Conservation (phyloP, 306 rosid species). For the Astragalus membranaceus region DNA sequence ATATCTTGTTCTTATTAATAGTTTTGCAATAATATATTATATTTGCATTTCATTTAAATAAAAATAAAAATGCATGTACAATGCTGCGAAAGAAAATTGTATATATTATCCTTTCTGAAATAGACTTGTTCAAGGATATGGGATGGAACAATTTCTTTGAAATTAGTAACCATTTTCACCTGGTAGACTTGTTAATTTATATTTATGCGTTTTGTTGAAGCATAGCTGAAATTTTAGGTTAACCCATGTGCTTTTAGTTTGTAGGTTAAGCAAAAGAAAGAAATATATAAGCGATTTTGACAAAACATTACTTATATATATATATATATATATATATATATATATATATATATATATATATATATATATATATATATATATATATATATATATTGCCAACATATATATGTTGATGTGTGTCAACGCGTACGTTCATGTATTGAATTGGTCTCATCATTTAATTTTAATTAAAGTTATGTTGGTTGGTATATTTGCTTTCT, state of each 20-base stretch:
- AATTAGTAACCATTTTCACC: constrained; percentile 13
- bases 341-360: too few species aligned
- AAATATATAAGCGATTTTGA: neutral
- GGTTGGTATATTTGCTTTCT: too few species aligned
- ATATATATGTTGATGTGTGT: too few species aligned
- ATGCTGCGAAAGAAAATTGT: neutral
- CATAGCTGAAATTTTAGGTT: constrained; percentile 18
- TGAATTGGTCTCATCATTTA: too few species aligned
- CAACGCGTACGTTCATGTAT: too few species aligned
- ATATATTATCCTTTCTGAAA: constrained; percentile 10
- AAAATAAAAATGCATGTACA: constrained; percentile 13
- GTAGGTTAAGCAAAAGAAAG: constrained; percentile 23
- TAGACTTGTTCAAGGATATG: constrained; percentile 1
- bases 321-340: too few species aligned
- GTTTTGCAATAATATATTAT: too few species aligned
- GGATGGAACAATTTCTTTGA: constrained; percentile 27
- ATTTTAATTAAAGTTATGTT: too few species aligned
- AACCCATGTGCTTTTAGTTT: constrained; percentile 47
- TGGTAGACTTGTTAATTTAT: neutral
- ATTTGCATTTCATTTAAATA: neutral
- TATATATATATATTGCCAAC: too few species aligned
- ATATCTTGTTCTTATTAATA: too few species aligned
- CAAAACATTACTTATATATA: too few species aligned
- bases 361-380: too few species aligned
- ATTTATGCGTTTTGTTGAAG: constrained; percentile 26